phyloP scores from a whole-genome alignment of 169 alveolate genomes.

The Eimeria sp. region DNA sequence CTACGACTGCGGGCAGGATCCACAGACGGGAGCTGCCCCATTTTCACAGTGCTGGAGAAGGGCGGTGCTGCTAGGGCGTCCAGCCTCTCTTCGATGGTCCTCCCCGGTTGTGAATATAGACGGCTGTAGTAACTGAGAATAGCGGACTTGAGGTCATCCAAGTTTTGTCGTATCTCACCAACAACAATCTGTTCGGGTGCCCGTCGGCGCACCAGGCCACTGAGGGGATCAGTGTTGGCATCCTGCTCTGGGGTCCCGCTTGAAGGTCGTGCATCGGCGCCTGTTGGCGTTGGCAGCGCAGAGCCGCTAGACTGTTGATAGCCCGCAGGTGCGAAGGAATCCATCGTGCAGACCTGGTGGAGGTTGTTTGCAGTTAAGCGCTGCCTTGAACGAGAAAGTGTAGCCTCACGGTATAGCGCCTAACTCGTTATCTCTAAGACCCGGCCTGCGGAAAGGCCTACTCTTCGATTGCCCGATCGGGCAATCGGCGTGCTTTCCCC shows the following conservation, averaged over 20 bases:
- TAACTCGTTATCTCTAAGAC: not conserved
- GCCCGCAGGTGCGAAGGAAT: not conserved
- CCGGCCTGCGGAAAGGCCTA: not conserved
- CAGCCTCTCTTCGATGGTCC: conserved; percentile 72
- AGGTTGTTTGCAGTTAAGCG: not conserved
- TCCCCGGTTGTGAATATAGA: conserved; percentile 53
- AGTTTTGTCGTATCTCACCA: conserved; percentile 72
- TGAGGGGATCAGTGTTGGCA: not conserved
- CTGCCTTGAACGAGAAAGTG: not conserved
- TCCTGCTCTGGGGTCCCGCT: not conserved
- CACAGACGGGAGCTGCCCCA: conserved; percentile 23
- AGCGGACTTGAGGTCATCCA: conserved; percentile 77
- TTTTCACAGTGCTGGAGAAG: conserved; percentile 23
- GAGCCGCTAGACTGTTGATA: not conserved
- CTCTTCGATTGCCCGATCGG: not conserved
- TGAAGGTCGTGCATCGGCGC: not conserved
- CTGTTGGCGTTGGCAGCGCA: not conserved
- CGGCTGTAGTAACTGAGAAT: conserved; percentile 74
- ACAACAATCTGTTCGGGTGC: conserved; percentile 74
- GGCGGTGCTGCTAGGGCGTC: conserved; percentile 73
- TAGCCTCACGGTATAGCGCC: not conserved
- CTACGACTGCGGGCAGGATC: not conserved
- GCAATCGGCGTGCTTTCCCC: not conserved
- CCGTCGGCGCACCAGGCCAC: conserved; percentile 24
- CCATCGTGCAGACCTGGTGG: not conserved